A percentile compares a stretch with the other conserved stretches of the same genome.
Evolutionary conservation across 2,329 filamentous ascomycete genomes (phyloP).

Genomic region (Venturia carpophila): DNA sequence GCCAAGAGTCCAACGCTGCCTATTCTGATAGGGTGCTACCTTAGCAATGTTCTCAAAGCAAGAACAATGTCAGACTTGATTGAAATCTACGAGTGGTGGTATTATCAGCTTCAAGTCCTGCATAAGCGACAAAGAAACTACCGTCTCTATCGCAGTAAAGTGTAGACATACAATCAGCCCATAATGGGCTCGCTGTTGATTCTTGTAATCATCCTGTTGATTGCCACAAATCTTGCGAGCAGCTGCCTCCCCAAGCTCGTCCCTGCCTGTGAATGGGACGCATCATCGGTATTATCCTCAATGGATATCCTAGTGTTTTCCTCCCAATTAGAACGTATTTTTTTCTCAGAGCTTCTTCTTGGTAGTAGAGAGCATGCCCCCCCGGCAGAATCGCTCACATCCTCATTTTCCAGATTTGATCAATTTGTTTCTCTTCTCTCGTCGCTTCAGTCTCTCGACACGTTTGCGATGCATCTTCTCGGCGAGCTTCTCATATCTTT

Average conservation of each 20-base stretch:
- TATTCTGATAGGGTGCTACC: neutral
- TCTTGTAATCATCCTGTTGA: neutral
- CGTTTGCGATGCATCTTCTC: conserved; percentile 97
- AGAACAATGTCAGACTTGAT: neutral
- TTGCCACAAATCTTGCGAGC: neutral
- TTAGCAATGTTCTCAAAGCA: neutral
- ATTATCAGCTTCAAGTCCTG: neutral
- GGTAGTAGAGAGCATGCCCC: neutral
- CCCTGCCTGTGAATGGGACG: neutral
- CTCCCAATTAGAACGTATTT: neutral
- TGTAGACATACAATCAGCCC: neutral
- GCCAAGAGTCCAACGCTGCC: neutral
- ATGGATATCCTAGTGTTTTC: neutral
- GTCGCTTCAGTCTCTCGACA: conserved; percentile 84
- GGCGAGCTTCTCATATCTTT: conserved; percentile 86
- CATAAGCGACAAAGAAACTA: neutral
- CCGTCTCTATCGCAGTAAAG: neutral
- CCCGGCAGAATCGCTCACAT: neutral
- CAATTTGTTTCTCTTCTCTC: conserved; percentile 93
- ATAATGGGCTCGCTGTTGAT: neutral
- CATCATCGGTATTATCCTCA: neutral
- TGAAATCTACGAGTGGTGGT: neutral
- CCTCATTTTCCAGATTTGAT: conserved; percentile 35
- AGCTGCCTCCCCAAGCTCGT: neutral
- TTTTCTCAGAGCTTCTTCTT: neutral